These are phyloP conservation scores for Cercospora canescens DNA, from an alignment of 2,329 filamentous ascomycete genomes.

Conservation along the genomic window DNA sequence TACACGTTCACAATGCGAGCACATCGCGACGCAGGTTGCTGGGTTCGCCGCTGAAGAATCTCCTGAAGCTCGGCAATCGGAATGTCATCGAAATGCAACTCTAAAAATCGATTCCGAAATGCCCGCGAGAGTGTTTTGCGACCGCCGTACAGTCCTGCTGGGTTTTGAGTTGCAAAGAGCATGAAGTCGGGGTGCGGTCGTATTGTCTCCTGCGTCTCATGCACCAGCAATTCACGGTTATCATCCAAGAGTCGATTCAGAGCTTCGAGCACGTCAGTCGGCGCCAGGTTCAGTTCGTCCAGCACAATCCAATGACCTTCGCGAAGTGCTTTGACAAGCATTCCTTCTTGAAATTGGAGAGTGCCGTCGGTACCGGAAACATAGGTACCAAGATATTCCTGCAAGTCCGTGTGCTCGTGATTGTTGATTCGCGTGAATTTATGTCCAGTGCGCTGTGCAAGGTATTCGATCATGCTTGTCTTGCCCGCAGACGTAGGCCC, in stretches of 20 bases:
- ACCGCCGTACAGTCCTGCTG: slow-evolving; percentile 90
- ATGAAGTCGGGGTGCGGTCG: slow-evolving; percentile 93
- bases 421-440: slow-evolving; percentile 99
- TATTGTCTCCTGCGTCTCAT: slow-evolving; percentile 93
- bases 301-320: slow-evolving; percentile 98
- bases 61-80: slow-evolving; percentile 90
- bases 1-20: slow-evolving; percentile 90
- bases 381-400: slow-evolving; percentile 96
- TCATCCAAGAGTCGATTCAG: slow-evolving; percentile 94
- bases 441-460: slow-evolving; percentile 95
- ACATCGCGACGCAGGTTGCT: slow-evolving; percentile 89
- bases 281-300: slow-evolving; percentile 94
- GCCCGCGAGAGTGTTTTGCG: slow-evolving; percentile 90
- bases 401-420: slow-evolving; percentile 96
- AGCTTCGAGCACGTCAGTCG: slow-evolving; percentile 94
- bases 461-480: slow-evolving; percentile 98
- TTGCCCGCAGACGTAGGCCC: slow-evolving; percentile 97
- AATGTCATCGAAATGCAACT: slow-evolving; percentile 97
- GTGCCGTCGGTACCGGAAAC: slow-evolving; percentile 82
- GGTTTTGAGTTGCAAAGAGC: slow-evolving; percentile 97
- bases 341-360: slow-evolving; percentile 86
- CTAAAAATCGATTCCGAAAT: slow-evolving; percentile 94
- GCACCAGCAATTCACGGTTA: slow-evolving; percentile 91
- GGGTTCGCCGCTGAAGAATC: slow-evolving; percentile 84
- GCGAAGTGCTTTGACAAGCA: slow-evolving; percentile 87